These are phyloP conservation scores for Venturia aucupariae DNA, from an alignment of 2,329 filamentous ascomycete species.

Conservation along the genomic window DNA sequence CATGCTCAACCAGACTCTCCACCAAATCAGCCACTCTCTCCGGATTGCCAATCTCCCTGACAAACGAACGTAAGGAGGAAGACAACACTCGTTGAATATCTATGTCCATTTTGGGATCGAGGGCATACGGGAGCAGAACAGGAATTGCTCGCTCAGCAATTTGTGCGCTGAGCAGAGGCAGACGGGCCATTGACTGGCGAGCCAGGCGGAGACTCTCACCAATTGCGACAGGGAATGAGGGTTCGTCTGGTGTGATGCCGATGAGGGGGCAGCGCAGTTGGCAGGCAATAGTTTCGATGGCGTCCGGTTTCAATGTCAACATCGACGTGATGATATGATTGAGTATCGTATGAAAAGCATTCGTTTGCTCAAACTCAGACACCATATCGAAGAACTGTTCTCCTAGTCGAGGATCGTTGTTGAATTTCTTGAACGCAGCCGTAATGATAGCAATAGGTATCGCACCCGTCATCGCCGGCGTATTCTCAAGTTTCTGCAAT, in stretches of 20 bases:
- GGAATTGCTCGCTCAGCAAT: slow-evolving; percentile 39
- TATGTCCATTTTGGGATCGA: slow-evolving; percentile 40
- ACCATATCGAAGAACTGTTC: slow-evolving; percentile 77
- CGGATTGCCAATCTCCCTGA: slow-evolving; percentile 15
- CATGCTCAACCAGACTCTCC: slow-evolving; percentile 12
- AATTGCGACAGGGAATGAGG: slow-evolving; percentile 65
- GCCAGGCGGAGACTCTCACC: slow-evolving; percentile 55
- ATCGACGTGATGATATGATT: slow-evolving; percentile 64
- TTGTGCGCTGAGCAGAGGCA: slow-evolving; percentile 25
- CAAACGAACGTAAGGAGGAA: slow-evolving; percentile 31
- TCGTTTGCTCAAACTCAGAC: slow-evolving; percentile 55
- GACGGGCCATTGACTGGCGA: slow-evolving; percentile 38
- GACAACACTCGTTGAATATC: slow-evolving; percentile 44
- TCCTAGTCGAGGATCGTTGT: slow-evolving; percentile 56
- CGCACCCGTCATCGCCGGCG: slow-evolving; percentile 81
- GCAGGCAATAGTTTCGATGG: slow-evolving; percentile 58
- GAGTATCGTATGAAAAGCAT: slow-evolving; percentile 57
- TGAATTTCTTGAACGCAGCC: slow-evolving; percentile 68
- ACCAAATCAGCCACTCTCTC: not conserved
- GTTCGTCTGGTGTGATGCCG: slow-evolving; percentile 52
- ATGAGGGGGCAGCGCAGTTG: slow-evolving; percentile 62
- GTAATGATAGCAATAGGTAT: slow-evolving; percentile 92
- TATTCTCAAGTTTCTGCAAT: slow-evolving; percentile 56
- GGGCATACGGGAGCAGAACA: slow-evolving; percentile 39
- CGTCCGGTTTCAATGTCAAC: slow-evolving; percentile 48